phyloP scores from a whole-genome alignment of 2,329 filamentous ascomycete genomes.

The Helminthosporium solani region DNA sequence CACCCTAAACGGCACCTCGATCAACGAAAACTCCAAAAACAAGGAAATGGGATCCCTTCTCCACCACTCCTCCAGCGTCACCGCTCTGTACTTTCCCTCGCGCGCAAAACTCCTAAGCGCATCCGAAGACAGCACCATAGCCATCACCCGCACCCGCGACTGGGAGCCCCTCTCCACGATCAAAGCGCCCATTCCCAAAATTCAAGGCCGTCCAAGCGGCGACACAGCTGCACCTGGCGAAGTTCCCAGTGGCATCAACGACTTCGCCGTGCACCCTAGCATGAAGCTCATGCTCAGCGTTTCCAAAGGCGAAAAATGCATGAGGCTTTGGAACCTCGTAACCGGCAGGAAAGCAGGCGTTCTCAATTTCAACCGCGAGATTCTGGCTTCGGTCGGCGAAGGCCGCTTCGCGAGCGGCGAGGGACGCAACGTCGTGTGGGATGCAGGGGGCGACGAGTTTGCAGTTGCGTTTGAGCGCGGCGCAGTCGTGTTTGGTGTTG shows the following conservation, averaged over 20 bases:
- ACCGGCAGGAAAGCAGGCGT: constrained; percentile 95
- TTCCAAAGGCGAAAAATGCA: constrained; percentile 82
- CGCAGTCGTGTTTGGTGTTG: constrained; percentile 80
- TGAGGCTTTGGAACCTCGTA: constrained; percentile 95
- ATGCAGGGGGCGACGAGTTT: constrained; percentile 74
- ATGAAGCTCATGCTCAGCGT: constrained; percentile 97
- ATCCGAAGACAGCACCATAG: constrained; percentile 88
- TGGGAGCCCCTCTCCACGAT: constrained; percentile 86
- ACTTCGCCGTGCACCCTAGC: constrained; percentile 92
- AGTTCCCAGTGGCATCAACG: constrained; percentile 84
- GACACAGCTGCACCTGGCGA: constrained; percentile 83
- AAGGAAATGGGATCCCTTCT: constrained; percentile 82
- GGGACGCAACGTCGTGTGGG: constrained; percentile 80
- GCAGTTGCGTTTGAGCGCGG: constrained; percentile 87
- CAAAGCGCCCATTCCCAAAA: constrained; percentile 82
- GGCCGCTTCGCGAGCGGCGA: constrained; percentile 76
- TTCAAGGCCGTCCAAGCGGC: constrained; percentile 76
- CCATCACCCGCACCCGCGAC: constrained; percentile 82
- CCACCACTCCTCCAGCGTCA: constrained; percentile 83
- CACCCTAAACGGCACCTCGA: constrained; percentile 68
- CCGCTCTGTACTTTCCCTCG: constrained; percentile 76
- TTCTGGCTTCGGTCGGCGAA: constrained; percentile 75
- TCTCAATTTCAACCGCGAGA: constrained; percentile 74
- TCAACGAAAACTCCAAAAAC: constrained; percentile 83
- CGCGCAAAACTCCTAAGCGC: constrained; percentile 84